Conservation (phyloP, 2,329 filamentous ascomycete species). For the Fusarium udum region DNA sequence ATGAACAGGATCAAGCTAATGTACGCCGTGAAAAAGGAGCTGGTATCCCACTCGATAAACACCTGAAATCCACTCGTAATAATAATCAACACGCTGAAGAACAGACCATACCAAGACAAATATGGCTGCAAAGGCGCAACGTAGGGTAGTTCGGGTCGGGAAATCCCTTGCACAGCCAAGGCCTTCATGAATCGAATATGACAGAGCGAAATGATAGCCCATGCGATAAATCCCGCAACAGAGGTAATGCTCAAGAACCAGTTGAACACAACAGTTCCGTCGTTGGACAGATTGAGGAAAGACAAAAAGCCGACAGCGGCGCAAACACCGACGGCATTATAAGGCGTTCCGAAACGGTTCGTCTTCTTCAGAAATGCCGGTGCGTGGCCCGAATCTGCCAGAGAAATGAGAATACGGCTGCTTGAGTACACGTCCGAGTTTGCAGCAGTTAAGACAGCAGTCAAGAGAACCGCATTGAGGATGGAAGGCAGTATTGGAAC, state of each 20-base stretch:
- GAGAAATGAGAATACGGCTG: constrained; percentile 73
- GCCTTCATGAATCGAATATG: constrained; percentile 69
- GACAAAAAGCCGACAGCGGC: constrained; percentile 70
- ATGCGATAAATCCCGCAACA: constrained; percentile 67
- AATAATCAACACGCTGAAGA: constrained; percentile 27
- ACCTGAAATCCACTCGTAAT: constrained; percentile 34
- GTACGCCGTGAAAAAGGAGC: constrained; percentile 31
- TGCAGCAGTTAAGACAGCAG: constrained; percentile 70
- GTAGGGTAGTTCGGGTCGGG: constrained; percentile 56
- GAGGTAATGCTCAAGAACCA: constrained; percentile 79
- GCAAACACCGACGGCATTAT: constrained; percentile 60
- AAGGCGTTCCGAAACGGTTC: constrained; percentile 69
- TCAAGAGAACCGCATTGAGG: constrained; percentile 74
- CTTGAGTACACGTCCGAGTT: constrained; percentile 73
- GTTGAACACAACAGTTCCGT: constrained; percentile 70
- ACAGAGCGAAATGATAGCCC: constrained; percentile 66
- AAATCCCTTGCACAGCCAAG: constrained; percentile 60
- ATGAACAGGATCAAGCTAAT: constrained; percentile 35
- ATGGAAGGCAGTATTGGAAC: constrained; percentile 71
- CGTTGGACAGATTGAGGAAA: constrained; percentile 74
- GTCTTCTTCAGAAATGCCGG: constrained; percentile 68
- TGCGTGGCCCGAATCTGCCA: constrained; percentile 73
- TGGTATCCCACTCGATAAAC: constrained; percentile 29
- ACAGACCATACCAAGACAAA: constrained; percentile 50
- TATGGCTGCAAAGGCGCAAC: constrained; percentile 67